Evolutionary conservation across 441 rosid genomes (phyloP).

Genomic region (Syzygium syzygioides): DNA sequence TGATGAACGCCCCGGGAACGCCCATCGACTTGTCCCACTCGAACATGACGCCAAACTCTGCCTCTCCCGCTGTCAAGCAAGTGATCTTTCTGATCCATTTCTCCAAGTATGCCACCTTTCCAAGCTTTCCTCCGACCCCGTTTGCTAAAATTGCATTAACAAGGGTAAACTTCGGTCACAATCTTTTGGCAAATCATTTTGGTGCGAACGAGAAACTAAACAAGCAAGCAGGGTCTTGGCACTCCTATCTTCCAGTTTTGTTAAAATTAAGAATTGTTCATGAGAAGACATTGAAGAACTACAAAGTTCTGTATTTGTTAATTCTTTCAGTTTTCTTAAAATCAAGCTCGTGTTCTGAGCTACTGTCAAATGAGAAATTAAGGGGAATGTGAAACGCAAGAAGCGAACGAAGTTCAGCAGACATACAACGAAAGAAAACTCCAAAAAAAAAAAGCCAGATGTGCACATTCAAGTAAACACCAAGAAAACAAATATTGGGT

Average conservation of each 20-base stretch:
- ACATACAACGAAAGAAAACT: not conserved
- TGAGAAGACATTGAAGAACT: not conserved
- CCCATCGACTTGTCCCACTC: conserved; percentile 11
- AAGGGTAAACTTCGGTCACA: not conserved
- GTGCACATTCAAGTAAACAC: not conserved
- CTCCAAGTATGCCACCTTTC: conserved; percentile 6
- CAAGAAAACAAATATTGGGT: not conserved
- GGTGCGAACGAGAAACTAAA: not conserved
- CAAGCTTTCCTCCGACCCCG: not conserved
- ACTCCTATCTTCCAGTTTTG: not conserved
- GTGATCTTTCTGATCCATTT: conserved; percentile 9
- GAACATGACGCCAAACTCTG: not conserved
- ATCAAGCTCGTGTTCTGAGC: not conserved
- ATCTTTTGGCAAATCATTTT: not conserved
- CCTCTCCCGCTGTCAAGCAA: conserved; percentile 1
- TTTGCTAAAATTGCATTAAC: not conserved
- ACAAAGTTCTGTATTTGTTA: not conserved
- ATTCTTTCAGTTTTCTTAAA: not conserved
- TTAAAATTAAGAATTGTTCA: not conserved
- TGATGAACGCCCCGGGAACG: conserved; percentile 4
- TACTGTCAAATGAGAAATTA: not conserved
- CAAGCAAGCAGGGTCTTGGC: not conserved
- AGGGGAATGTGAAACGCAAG: not conserved
- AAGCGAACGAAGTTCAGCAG: not conserved
- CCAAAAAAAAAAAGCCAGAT: not conserved